phyloP scores from a whole-genome alignment of 192 early-diverging fungal genomes.

The Thoreauomyces humboldtii region DNA sequence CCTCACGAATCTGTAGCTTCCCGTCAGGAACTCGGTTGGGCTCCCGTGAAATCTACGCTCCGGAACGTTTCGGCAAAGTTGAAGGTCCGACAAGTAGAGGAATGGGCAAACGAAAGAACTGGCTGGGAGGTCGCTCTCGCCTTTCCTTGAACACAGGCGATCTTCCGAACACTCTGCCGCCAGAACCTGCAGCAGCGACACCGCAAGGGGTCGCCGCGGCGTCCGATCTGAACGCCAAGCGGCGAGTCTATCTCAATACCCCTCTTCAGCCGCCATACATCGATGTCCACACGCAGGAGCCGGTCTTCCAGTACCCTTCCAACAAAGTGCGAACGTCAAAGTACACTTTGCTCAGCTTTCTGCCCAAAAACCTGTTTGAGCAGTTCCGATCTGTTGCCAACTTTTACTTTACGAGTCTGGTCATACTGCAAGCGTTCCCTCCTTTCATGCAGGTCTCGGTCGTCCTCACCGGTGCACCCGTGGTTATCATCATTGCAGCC shows the following conservation, averaged over 20 bases:
- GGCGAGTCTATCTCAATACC: slow-evolving; percentile 24
- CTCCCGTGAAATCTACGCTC: no score
- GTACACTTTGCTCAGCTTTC: slow-evolving; percentile 85
- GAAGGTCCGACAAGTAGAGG: no score
- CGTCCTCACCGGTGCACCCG: slow-evolving; percentile 44
- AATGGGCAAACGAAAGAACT: slow-evolving; percentile 19
- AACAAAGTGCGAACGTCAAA: slow-evolving; percentile 80
- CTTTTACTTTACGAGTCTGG: slow-evolving; percentile 84
- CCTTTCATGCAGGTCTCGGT: slow-evolving; percentile 57
- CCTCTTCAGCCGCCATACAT: slow-evolving; percentile 7
- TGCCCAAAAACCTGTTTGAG: slow-evolving; percentile 95
- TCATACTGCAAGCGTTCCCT: slow-evolving; percentile 78
- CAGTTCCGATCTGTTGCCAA: slow-evolving; percentile 96
- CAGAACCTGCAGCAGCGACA: slow-evolving; percentile 19
- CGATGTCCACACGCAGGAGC: slow-evolving; percentile 10
- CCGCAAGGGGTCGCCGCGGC: slow-evolving; percentile 26
- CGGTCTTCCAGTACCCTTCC: slow-evolving; percentile 12
- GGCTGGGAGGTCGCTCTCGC: slow-evolving; percentile 18
- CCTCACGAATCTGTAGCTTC: no score
- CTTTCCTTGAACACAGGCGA: neutral
- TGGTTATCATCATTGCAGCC: slow-evolving; percentile 46
- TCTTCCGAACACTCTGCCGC: neutral
- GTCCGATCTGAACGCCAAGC: slow-evolving; percentile 28
- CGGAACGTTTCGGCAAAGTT: no score
- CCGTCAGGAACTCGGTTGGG: no score